These are phyloP conservation scores for Andrographis paniculata DNA, from an alignment of 305 asterid species.

Conservation along the genomic window DNA sequence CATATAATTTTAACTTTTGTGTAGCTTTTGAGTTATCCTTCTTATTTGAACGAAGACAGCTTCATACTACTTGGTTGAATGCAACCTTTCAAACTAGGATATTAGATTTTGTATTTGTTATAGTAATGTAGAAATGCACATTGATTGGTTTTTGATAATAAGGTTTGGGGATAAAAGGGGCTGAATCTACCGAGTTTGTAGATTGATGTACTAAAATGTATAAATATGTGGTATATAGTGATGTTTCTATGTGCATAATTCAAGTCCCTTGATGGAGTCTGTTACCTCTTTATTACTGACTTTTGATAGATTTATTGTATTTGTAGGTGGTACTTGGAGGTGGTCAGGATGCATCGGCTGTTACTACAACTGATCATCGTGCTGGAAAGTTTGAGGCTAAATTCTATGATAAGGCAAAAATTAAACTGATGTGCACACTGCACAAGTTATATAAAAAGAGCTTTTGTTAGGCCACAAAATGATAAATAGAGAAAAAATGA, in stretches of 20 bases:
- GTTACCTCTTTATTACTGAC: not conserved
- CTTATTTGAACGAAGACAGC: too few relatives aligned
- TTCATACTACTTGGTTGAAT: too few relatives aligned
- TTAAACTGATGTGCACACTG: slow-evolving; percentile 9
- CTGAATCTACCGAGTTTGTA: too few relatives aligned
- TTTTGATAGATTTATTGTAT: slow-evolving; percentile 3
- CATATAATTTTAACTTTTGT: slow-evolving; percentile 1
- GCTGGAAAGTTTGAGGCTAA: slow-evolving; percentile 97
- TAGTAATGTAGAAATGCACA: too few relatives aligned
- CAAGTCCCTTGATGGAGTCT: not conserved
- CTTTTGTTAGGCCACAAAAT: not conserved
- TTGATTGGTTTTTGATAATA: too few relatives aligned
- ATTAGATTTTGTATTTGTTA: too few relatives aligned
- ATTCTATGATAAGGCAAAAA: slow-evolving; percentile 92
- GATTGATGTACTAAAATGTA: too few relatives aligned
- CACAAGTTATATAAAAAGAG: slow-evolving; percentile 7
- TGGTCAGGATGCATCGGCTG: slow-evolving; percentile 94
- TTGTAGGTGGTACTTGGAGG: slow-evolving; percentile 90
- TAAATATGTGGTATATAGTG: too few relatives aligned
- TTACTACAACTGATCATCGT: slow-evolving; percentile 95
- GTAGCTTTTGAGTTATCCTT: too few relatives aligned
- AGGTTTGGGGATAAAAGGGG: too few relatives aligned
- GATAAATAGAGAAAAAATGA: slow-evolving; percentile 7
- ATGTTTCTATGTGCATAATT: too few relatives aligned
- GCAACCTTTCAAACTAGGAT: too few relatives aligned